Percentiles rank a stretch among this genome's conserved stretches.
Evolutionary conservation across 192 early-diverging fungal genomes (phyloP).

Genomic region (Lobosporangium transversale): DNA sequence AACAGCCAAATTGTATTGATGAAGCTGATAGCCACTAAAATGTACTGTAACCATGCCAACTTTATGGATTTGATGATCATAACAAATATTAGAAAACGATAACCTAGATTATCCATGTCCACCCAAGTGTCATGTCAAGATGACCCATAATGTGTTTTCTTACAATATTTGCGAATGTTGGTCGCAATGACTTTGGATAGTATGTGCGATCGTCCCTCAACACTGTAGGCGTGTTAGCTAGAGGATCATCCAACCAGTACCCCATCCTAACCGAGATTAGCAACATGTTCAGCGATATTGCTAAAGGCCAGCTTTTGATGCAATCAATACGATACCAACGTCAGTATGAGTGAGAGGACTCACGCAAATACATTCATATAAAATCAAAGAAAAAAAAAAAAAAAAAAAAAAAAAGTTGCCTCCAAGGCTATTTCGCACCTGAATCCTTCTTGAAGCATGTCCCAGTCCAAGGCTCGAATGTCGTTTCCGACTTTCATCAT

Average conservation of each 20-base stretch:
- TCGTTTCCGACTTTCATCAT: slow-evolving; percentile 26
- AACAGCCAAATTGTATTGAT: slow-evolving; percentile 39
- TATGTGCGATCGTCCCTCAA: slow-evolving; percentile 17
- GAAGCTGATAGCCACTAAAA: slow-evolving; percentile 38
- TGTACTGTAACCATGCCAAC: slow-evolving; percentile 22
- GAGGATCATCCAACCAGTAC: slow-evolving; percentile 48
- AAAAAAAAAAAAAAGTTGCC: no score
- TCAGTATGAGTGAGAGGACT: not conserved
- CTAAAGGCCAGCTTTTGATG: slow-evolving; percentile 35
- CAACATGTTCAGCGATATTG: slow-evolving; percentile 31
- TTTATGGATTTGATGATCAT: not conserved
- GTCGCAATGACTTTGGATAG: slow-evolving; percentile 22
- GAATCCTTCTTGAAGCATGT: slow-evolving; percentile 36
- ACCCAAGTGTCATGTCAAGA: not conserved
- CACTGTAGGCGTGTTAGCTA: slow-evolving; percentile 28
- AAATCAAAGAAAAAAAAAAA: no score
- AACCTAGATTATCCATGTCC: not conserved
- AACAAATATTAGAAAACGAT: not conserved
- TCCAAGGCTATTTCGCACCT: slow-evolving; percentile 15
- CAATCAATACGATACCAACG: not conserved
- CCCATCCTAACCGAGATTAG: slow-evolving; percentile 34
- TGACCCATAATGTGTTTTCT: not conserved
- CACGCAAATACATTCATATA: not conserved
- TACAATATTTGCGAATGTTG: slow-evolving; percentile 22
- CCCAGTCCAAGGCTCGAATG: slow-evolving; percentile 45